A percentile compares a stretch with the other conserved stretches of the same genome.
These are phyloP conservation scores for Cyclotella kingstonii DNA, from an alignment of 108 stramenopile species.

Conservation along the genomic window DNA sequence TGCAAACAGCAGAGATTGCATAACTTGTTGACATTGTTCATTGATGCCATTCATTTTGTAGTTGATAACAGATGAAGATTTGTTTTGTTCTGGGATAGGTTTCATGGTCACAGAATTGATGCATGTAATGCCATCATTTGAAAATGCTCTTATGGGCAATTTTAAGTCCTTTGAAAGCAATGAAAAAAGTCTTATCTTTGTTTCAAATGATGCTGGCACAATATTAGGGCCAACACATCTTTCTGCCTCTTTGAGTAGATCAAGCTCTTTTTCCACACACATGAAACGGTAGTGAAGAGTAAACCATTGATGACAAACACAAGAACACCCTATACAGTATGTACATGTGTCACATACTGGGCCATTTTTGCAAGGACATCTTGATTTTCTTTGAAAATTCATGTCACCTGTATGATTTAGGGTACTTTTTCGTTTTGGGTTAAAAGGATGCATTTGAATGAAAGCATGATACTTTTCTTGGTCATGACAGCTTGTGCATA, in stretches of 20 bases:
- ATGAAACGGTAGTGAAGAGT: constrained; percentile 66
- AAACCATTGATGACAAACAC: constrained; percentile 67
- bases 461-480: constrained; percentile 36
- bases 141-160: constrained; percentile 4
- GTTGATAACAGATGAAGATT: background rate
- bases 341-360: constrained; percentile 48
- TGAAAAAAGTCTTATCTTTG: constrained; percentile 34
- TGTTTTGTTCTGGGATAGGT: too few species aligned
- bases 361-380: constrained; percentile 76
- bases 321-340: constrained; percentile 69
- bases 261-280: constrained; percentile 36
- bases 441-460: constrained; percentile 58
- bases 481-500: constrained; percentile 70
- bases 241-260: constrained; percentile 38
- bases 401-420: constrained; percentile 60
- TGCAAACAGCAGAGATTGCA: too few species aligned
- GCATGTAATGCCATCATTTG: constrained; percentile 2
- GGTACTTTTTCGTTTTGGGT: constrained; percentile 43
- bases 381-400: constrained; percentile 9
- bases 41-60: background rate
- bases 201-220: constrained; percentile 20
- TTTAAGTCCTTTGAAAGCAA: constrained; percentile 10
- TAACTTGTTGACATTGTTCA: too few species aligned
- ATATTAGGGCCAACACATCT: constrained; percentile 25
- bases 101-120: background rate